phyloP scores from a whole-genome alignment of 106 monocot genomes.

The Iris macrosiphon region DNA sequence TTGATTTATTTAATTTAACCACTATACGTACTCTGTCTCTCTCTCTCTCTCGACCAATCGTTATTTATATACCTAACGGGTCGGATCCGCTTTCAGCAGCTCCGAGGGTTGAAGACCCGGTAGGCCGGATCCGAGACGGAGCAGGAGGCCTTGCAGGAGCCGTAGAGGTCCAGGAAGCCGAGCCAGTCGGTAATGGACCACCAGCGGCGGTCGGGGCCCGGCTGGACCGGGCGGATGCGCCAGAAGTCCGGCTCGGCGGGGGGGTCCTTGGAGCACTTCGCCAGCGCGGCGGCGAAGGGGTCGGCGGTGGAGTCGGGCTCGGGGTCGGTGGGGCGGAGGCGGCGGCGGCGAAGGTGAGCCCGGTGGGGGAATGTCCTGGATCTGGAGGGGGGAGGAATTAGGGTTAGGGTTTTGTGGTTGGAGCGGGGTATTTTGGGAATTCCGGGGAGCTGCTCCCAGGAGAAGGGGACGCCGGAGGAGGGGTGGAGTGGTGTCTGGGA shows the following conservation, averaged over 20 bases:
- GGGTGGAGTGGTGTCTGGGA: not conserved
- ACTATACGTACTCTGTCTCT: too few relatives aligned
- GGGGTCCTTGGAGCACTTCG: slow-evolving; percentile 28
- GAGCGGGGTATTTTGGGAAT: slow-evolving; percentile 30
- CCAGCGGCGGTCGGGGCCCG: slow-evolving; percentile 9
- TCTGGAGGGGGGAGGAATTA: not conserved
- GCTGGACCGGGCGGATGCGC: not conserved
- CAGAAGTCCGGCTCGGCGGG: not conserved
- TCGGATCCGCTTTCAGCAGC: too few relatives aligned
- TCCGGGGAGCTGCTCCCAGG: slow-evolving; percentile 48
- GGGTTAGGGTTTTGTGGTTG: not conserved
- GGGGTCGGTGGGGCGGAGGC: not conserved
- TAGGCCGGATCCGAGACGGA: slow-evolving; percentile 28
- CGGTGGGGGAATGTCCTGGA: slow-evolving; percentile 29
- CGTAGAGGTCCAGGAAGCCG: slow-evolving; percentile 15
- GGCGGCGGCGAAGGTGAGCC: slow-evolving; percentile 5
- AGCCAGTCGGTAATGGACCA: not conserved
- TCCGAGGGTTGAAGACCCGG: slow-evolving; percentile 11
- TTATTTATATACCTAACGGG: too few relatives aligned
- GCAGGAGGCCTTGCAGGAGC: slow-evolving; percentile 34
- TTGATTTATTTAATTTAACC: too few relatives aligned
- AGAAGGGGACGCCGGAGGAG: slow-evolving; percentile 40
- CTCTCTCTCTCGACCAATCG: too few relatives aligned
- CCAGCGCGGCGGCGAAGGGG: slow-evolving; percentile 35
- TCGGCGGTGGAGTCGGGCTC: not conserved